Evolutionary conservation across 1,284 basidiomycete species (phyloP), one percentile per base, ranked within the genome.

Genomic region (Marasmius oreades): DNA sequence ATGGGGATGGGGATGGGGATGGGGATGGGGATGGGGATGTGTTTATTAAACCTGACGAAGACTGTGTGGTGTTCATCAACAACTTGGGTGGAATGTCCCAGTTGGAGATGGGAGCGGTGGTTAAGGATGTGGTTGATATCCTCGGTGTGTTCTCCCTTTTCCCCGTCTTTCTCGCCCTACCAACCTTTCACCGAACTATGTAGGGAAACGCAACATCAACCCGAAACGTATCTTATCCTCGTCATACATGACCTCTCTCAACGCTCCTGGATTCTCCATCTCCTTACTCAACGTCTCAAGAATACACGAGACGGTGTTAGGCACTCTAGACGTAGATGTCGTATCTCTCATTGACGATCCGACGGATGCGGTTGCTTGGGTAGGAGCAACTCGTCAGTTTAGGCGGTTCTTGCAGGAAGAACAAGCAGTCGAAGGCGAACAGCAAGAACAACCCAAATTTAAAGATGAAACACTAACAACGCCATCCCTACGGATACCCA

Each of bases 31-130:
- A 34, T 43, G 48, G 23, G 44, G 48, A 16, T 4, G 10, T 31
- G 28, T 53, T 52, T 11, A 37, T 57, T 8, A 26, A 34, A 44
- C 42, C 44, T 26, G 60, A 56, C 11, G 73, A 74, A 58, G 73
- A 74, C 33, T 69, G 66, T 16, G 74, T 75, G 52, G 64, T 74
- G 22, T 80, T 82, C 56, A 64, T 84, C 53, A 84, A 84, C 62
- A 84, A 84, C 61, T 70, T 84, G 16, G 80, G 81, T 46, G 82
- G 82, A 2, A 72, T 82, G 63, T 79, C 77, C 23, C 71, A 74
- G 62, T 67, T 84, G 36, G 81, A 84, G 64, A 77, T 83, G 71
- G 73, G 76, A 26, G 79, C 79, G 16, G 59, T 82, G 18, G 64
- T 77, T 20, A 73, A 77, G 42, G 78, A 78, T 51, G 67, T 74